These are phyloP conservation scores for Chamaecrista fasciculata DNA, from an alignment of 306 rosid genomes.

Conservation along the genomic window DNA sequence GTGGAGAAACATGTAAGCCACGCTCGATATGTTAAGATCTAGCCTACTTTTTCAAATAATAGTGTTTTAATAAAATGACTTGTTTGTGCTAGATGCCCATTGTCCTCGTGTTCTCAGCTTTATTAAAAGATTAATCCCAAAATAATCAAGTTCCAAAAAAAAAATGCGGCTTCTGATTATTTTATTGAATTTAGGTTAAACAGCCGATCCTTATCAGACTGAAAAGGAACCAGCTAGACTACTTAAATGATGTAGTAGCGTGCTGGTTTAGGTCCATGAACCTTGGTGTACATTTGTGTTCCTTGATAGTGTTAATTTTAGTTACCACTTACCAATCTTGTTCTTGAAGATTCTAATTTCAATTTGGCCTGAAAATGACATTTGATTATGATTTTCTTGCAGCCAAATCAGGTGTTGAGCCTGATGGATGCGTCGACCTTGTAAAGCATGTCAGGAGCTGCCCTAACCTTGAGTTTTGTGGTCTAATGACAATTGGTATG, in stretches of 20 bases:
- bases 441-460: slow-evolving; percentile 73
- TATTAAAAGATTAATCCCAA: neutral
- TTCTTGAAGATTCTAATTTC: neutral
- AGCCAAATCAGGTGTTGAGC: slow-evolving; percentile 94
- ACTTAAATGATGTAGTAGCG: slow-evolving; percentile 10
- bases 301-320: neutral
- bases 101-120: neutral
- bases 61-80: slow-evolving; percentile 21
- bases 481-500: slow-evolving; percentile 98
- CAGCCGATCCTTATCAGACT: slow-evolving; percentile 1
- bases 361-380: slow-evolving; percentile 19
- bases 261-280: neutral
- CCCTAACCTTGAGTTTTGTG: slow-evolving; percentile 79
- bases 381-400: slow-evolving; percentile 25
- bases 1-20: slow-evolving; percentile 86
- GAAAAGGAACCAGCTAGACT: neutral
- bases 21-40: neutral
- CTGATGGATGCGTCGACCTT: slow-evolving; percentile 68
- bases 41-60: neutral
- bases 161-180: neutral
- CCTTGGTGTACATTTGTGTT: neutral
- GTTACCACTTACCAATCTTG: slow-evolving; percentile 13
- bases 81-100: neutral
- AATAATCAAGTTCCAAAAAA: neutral
- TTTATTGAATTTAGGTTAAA: slow-evolving; percentile 8